Percentiles rank a stretch among this genome's conserved stretches.
Conservation (phyloP, 176 grass and related monocot genomes). For the Oryza meridionalis region DNA sequence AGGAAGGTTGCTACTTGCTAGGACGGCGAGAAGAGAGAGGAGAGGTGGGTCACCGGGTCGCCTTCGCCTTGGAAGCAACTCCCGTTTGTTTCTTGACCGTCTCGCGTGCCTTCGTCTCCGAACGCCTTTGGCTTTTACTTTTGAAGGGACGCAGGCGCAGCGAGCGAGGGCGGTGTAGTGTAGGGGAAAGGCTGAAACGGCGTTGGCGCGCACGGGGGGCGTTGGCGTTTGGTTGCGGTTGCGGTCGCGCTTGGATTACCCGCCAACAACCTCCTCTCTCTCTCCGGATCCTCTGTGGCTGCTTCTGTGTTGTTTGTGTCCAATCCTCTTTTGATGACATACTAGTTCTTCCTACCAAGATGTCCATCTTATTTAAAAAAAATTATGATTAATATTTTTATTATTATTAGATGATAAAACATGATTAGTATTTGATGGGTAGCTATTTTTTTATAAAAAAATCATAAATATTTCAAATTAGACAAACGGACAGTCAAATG, state of each 20-base stretch:
- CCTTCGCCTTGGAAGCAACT: slow-evolving; percentile 47
- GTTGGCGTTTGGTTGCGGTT: not conserved
- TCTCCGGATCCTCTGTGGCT: not conserved
- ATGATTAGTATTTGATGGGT: too few relatives aligned
- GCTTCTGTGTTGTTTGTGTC: too few relatives aligned
- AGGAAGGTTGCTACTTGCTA: not conserved
- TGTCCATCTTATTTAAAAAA: too few relatives aligned
- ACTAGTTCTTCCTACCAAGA: too few relatives aligned
- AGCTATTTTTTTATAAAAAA: too few relatives aligned
- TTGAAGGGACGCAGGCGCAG: not conserved
- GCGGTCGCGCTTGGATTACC: slow-evolving; percentile 14
- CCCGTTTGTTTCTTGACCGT: slow-evolving; percentile 42
- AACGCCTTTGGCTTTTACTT: not conserved
- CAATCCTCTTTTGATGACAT: too few relatives aligned
- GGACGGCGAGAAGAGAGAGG: not conserved
- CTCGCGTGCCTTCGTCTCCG: not conserved
- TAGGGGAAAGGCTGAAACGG: not conserved
- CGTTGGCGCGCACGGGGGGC: not conserved
- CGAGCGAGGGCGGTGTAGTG: not conserved
- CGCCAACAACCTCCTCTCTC: slow-evolving; percentile 27
- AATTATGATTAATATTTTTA: too few relatives aligned
- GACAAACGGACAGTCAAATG: too few relatives aligned
- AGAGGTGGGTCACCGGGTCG: not conserved
- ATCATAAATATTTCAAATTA: too few relatives aligned
- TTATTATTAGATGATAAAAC: too few relatives aligned